Conservation (phyloP, 495 filamentous ascomycete genomes). For the Talaromyces nanjingensis region DNA sequence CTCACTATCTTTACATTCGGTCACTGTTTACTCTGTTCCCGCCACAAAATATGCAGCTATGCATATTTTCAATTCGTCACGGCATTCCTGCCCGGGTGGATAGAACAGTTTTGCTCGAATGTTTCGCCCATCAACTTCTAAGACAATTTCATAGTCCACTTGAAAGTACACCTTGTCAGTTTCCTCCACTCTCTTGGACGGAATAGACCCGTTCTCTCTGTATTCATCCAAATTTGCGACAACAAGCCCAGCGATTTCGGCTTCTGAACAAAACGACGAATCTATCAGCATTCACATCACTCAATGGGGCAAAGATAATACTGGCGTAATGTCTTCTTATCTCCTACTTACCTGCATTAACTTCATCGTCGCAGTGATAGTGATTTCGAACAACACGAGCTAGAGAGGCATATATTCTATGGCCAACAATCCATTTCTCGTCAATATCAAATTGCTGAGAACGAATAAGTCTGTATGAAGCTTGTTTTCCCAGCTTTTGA, state of each 20-base stretch:
- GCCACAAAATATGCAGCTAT: not conserved
- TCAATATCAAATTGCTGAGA: no score
- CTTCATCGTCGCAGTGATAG: no score
- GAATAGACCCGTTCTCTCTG: not conserved
- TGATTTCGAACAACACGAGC: no score
- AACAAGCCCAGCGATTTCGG: constrained; percentile 3
- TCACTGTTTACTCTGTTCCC: not conserved
- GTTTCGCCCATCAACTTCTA: constrained; percentile 12
- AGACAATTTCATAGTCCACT: constrained; percentile 10
- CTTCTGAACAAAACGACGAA: not conserved
- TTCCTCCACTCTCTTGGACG: not conserved
- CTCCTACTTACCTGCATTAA: no score
- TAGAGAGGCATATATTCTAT: no score
- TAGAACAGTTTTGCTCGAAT: not conserved
- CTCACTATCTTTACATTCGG: no score
- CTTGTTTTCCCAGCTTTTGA: no score
- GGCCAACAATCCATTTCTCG: no score
- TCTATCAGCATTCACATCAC: not conserved
- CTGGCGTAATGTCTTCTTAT: no score
- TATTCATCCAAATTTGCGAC: constrained; percentile 7
- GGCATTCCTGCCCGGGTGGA: not conserved
- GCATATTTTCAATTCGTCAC: not conserved
- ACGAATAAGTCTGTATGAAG: no score
- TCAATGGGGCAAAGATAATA: no score
- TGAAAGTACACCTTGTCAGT: constrained; percentile 1